These are phyloP conservation scores for Emergomyces orientalis DNA, from an alignment of 2,329 filamentous ascomycete genomes.

Conservation along the genomic window DNA sequence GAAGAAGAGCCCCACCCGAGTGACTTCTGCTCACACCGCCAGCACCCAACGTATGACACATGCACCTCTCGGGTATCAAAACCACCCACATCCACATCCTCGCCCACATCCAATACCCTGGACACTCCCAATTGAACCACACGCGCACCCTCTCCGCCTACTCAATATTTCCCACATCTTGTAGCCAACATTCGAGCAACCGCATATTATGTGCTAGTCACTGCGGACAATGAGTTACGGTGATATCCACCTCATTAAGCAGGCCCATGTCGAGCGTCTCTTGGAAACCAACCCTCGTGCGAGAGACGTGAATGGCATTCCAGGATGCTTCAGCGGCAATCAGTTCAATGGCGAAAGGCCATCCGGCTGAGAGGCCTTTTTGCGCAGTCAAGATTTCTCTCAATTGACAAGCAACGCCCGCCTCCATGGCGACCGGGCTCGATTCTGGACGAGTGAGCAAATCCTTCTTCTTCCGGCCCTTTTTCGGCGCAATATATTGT, in stretches of 20 bases:
- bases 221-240: constrained; percentile 7
- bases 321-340: constrained; percentile 30
- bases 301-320: constrained; percentile 24
- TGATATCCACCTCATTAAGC: not conserved
- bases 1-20: not conserved
- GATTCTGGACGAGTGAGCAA: constrained; percentile 50
- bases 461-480: not conserved
- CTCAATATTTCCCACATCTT: not conserved
- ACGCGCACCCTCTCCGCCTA: not conserved
- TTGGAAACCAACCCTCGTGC: constrained; percentile 4
- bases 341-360: constrained; percentile 26
- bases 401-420: constrained; percentile 21
- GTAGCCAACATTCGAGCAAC: not conserved
- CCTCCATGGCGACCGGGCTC: constrained; percentile 52
- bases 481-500: not conserved
- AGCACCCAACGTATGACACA: not conserved
- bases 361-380: constrained; percentile 19
- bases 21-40: not conserved
- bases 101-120: not conserved
- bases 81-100: not conserved
- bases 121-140: not conserved
- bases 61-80: not conserved
- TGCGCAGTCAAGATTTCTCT: constrained; percentile 13
- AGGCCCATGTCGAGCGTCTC: constrained; percentile 6
- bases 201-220: not conserved